phyloP scores from a whole-genome alignment of 495 filamentous ascomycete species.

The Penicillium subrubescens region DNA sequence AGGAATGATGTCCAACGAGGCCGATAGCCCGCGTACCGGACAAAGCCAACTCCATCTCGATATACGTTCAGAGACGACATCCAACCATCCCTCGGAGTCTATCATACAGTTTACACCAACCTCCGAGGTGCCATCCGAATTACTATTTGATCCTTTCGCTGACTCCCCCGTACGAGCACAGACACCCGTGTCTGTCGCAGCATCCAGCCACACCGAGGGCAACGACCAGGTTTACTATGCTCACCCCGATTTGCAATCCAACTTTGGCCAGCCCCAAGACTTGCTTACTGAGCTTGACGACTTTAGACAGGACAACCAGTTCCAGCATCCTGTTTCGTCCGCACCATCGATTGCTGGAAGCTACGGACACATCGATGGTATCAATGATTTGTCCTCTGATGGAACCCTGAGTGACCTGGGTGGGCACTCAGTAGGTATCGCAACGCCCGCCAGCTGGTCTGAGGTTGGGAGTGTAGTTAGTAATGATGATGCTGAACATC shows the following conservation, averaged over 20 bases:
- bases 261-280: conserved; percentile 30
- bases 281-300: conserved; percentile 17
- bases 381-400: conserved; percentile 39
- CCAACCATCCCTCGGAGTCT: conserved; percentile 42
- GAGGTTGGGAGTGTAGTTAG: conserved; percentile 76
- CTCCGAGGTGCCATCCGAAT: conserved; percentile 38
- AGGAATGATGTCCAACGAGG: conserved; percentile 52
- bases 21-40: conserved; percentile 24
- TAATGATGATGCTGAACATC: conserved; percentile 46
- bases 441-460: conserved; percentile 74
- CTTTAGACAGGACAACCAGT: conserved; percentile 13
- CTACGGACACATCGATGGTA: conserved; percentile 37
- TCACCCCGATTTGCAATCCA: conserved; percentile 35
- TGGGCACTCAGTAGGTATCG: conserved; percentile 45
- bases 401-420: conserved; percentile 70
- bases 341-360: conserved; percentile 41
- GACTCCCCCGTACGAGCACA: conserved; percentile 17
- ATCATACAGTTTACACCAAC: conserved; percentile 51
- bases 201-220: conserved; percentile 38
- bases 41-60: conserved; percentile 29
- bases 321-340: conserved; percentile 34
- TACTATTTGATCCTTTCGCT: conserved; percentile 28
- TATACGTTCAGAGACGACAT: conserved; percentile 38
- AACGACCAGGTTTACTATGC: conserved; percentile 35
- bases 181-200: conserved; percentile 20